Evolutionary conservation across 2,329 filamentous ascomycete genomes (phyloP).

Genomic region (Fusarium succisae): DNA sequence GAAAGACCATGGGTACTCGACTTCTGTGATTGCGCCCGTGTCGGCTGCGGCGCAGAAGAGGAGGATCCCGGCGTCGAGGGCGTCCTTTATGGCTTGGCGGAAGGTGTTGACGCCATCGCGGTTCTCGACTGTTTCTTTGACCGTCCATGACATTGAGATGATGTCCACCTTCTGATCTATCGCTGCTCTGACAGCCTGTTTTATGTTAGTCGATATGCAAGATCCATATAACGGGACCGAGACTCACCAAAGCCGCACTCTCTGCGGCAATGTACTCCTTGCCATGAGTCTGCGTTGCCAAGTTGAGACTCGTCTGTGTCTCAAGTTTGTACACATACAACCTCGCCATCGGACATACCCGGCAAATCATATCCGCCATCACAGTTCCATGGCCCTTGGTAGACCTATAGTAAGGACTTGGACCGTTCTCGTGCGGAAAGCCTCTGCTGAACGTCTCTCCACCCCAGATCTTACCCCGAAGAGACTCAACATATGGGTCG

Average conservation of each 20-base stretch:
- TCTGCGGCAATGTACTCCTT: not conserved
- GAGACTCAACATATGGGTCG: not conserved
- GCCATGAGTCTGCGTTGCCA: not conserved
- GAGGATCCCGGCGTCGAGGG: not conserved
- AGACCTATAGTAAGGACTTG: not conserved
- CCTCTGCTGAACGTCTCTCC: not conserved
- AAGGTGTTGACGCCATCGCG: not conserved
- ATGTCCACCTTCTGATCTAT: constrained; percentile 16
- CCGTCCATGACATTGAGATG: constrained; percentile 29
- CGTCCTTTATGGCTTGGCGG: not conserved
- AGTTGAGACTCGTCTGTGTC: constrained; percentile 7
- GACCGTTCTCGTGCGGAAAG: not conserved
- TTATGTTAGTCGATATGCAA: not conserved
- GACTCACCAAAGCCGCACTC: constrained; percentile 8
- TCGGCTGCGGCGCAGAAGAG: not conserved
- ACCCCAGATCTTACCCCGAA: not conserved
- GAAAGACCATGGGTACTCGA: not conserved
- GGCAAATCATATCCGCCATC: not conserved
- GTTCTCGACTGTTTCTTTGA: not conserved
- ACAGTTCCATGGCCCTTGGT: not conserved
- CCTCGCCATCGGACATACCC: not conserved
- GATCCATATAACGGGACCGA: rapidly evolving
- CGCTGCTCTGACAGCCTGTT: constrained; percentile 13
- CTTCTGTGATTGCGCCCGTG: not conserved
- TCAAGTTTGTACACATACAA: constrained; percentile 11